phyloP scores from a whole-genome alignment of 306 rosid species.

The Acacia melanoxylon region DNA sequence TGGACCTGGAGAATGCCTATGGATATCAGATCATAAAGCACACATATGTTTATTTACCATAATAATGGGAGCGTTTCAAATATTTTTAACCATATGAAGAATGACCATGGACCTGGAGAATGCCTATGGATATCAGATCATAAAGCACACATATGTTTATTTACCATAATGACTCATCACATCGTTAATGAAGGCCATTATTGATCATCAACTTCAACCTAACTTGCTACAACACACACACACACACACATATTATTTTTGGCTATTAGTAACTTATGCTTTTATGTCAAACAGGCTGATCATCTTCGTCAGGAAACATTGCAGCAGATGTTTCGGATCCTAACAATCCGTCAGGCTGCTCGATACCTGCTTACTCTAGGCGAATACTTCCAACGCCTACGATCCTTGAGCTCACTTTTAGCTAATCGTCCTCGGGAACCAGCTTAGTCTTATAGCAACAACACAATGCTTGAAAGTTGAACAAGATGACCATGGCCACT shows the following conservation, averaged over 20 bases:
- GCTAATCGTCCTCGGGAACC: conserved; percentile 75
- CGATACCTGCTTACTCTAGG: conserved; percentile 85
- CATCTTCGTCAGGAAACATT: conserved; percentile 80
- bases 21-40: conserved; percentile 4
- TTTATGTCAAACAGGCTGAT: conserved; percentile 69
- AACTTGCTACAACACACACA: neutral
- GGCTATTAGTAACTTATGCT: neutral
- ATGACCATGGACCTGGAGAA: neutral
- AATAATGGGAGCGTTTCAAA: too few relatives aligned
- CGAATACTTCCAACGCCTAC: conserved; percentile 83
- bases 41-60: neutral
- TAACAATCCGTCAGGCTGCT: conserved; percentile 78
- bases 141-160: neutral
- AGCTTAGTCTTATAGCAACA: conserved; percentile 48
- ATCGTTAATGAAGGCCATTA: conserved; percentile 1
- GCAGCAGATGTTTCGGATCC: conserved; percentile 75
- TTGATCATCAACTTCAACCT: neutral
- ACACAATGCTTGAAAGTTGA: conserved; percentile 37
- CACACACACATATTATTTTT: neutral
- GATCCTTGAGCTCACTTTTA: conserved; percentile 86
- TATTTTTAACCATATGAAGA: too few relatives aligned
- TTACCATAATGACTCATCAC: neutral
- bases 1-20: neutral
- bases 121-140: conserved; percentile 8
- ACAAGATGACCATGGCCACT: conserved; percentile 31